Evolutionary conservation across 202 grass and related monocot genomes (phyloP), one percentile per base, ranked within the genome.

Genomic region (Saccharum hybrid): DNA sequence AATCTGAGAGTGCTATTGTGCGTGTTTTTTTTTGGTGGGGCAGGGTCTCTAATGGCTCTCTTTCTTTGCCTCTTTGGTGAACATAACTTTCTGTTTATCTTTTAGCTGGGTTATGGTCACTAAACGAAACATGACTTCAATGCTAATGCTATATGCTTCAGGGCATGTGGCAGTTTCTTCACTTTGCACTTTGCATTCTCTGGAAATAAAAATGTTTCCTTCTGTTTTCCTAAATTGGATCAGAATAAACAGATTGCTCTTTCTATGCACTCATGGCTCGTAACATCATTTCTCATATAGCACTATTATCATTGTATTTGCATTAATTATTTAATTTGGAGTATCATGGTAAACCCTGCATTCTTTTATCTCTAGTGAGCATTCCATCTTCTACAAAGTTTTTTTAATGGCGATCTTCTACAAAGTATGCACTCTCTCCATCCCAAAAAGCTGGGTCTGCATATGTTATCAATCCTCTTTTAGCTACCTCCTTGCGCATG

Each of bases 231-330:
- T 56, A 22, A 49, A 63, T 7, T 54, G 51, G 52, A 78, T 63
- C 2, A 30, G 48, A 65, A 67, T 73, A 86, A 77, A 39, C 43
- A 40, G 33, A 67, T 82, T 37, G 7, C 26, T 13, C 71, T 72
- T 49, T 80, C 15, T 49, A 34, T 31, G 40, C 52, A 37, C 76
- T 62, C 33, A 68, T 52, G 49, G 4, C 49, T 54, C 18, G n/a
- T n/a, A n/a, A 51, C 21, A 48, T 83, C 60, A 52, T n/a, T 73
- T 60, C 9, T 56, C 36, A 60, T 37, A 37, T 21, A 12, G 2
- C 43, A 63, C 5, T 40, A 14, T 21, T 31, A 54, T 62, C 26
- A 10, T 13, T 45, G 37, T 74, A 45, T 68, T 14, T 75, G 31
- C 43, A 46, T 87, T 40, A 59, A 16, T 49, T 15, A 16, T 49